Evolutionary conservation across 306 rosid genomes (phyloP).

Genomic region (Herpetospermum pedunculosum): DNA sequence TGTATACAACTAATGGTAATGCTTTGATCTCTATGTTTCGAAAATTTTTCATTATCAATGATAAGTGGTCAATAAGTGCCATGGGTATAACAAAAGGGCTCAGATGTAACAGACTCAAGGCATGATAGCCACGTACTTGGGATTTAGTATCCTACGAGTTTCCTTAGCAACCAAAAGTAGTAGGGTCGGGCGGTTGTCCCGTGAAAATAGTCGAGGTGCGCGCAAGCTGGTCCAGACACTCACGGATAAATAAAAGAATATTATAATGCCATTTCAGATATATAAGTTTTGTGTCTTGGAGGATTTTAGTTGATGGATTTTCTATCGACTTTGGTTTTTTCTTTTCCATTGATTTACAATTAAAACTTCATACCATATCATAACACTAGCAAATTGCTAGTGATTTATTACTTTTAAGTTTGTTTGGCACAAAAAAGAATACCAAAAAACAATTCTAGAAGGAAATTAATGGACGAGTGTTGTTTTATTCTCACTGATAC

Average conservation of each 20-base stretch:
- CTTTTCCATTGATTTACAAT: background rate
- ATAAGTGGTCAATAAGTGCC: too few species aligned
- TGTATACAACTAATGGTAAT: constrained; percentile 14
- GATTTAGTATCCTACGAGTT: too few species aligned
- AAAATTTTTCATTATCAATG: background rate
- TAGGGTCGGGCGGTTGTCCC: too few species aligned
- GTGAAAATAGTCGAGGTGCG: too few species aligned
- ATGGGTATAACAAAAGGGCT: too few species aligned
- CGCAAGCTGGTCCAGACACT: too few species aligned
- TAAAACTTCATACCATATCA: background rate
- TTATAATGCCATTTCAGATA: background rate
- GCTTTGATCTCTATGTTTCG: background rate
- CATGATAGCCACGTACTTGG: too few species aligned
- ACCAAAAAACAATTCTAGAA: background rate
- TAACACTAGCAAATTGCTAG: background rate
- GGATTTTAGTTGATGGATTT: background rate
- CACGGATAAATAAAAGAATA: too few species aligned
- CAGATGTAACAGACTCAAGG: too few species aligned
- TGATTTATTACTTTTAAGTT: background rate
- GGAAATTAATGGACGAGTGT: background rate
- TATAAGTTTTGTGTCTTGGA: background rate
- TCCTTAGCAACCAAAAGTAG: too few species aligned
- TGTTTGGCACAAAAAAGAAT: background rate
- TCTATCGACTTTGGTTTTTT: background rate
- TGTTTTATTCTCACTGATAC: background rate